A percentile compares a stretch with the other conserved stretches of the same genome.
These are phyloP conservation scores for Botrytis fabae DNA, from an alignment of 2,329 filamentous ascomycete genomes.

Conservation along the genomic window DNA sequence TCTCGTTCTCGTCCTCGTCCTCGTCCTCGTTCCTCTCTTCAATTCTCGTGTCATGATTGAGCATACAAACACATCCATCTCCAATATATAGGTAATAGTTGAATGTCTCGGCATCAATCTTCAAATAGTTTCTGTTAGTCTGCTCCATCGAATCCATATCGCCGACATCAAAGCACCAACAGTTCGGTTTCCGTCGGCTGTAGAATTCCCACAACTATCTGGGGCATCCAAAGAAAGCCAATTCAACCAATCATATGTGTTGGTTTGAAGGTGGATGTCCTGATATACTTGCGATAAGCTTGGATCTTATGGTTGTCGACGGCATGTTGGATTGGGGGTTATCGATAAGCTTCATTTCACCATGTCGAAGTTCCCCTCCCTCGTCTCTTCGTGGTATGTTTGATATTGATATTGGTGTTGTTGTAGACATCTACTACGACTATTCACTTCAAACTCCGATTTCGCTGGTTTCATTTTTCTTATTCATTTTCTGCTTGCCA, in stretches of 20 bases:
- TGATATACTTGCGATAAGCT: neutral
- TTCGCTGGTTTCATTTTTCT: neutral
- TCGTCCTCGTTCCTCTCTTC: neutral
- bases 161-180: neutral
- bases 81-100: neutral
- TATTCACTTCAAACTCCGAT: neutral
- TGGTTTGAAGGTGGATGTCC: neutral
- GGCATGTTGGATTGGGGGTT: neutral
- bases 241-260: neutral
- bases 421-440: neutral
- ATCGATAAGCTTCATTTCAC: constrained; percentile 8
- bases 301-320: constrained; percentile 3
- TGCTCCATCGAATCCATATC: neutral
- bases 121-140: neutral
- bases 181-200: constrained; percentile 11
- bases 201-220: neutral
- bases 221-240: neutral
- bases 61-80: neutral
- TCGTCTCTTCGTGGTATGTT: neutral
- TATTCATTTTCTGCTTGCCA: neutral
- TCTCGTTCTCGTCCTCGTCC: neutral
- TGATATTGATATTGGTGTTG: neutral
- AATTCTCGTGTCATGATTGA: neutral
- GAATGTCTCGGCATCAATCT: neutral
- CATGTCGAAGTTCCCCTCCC: neutral